Evolutionary conservation across 768 basidiomycete genomes (phyloP).

Genomic region (Tubosaeta sp.): DNA sequence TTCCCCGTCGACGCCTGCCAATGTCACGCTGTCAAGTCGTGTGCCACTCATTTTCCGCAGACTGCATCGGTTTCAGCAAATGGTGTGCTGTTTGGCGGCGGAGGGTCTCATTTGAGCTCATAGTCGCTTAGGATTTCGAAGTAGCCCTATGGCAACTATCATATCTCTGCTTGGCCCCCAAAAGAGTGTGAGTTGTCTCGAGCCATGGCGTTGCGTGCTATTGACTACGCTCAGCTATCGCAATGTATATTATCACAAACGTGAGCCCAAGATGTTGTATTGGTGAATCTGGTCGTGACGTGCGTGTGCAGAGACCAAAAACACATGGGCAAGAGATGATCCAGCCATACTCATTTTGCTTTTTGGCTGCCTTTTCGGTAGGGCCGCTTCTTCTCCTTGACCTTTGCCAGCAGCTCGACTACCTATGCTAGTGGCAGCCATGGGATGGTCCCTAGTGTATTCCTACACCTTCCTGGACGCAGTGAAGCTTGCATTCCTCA

Average conservation of each 20-base stretch:
- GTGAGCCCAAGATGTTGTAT: conserved; percentile 41
- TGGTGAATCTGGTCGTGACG: neutral
- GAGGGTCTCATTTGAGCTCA: neutral
- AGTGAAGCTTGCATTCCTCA: conserved; percentile 64
- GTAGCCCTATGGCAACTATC: conserved; percentile 94
- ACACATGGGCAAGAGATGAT: conserved; percentile 97
- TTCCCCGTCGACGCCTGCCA: conserved; percentile 6
- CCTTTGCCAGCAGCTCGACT: neutral
- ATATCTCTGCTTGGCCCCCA: conserved; percentile 87
- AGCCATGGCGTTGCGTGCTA: neutral
- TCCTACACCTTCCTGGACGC: conserved; percentile 53
- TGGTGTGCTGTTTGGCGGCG: conserved; percentile 47
- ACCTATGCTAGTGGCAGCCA: conserved; percentile 58
- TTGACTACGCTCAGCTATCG: conserved; percentile 58
- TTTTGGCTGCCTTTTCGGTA: conserved; percentile 71
- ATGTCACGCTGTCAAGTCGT: conserved; percentile 40
- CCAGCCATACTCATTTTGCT: conserved; percentile 92
- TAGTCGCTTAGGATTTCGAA: conserved; percentile 78
- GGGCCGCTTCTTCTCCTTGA: neutral
- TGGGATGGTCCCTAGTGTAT: conserved; percentile 86
- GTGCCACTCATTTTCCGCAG: conserved; percentile 79
- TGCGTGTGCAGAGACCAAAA: conserved; percentile 77
- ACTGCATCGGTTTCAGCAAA: conserved; percentile 78
- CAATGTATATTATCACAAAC: conserved; percentile 97
- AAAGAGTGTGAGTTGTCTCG: conserved; percentile 69